Evolutionary conservation across 208 protist species (phyloP), one percentile per base, ranked within the genome.

Genomic region (Trypanosoma vivax): DNA sequence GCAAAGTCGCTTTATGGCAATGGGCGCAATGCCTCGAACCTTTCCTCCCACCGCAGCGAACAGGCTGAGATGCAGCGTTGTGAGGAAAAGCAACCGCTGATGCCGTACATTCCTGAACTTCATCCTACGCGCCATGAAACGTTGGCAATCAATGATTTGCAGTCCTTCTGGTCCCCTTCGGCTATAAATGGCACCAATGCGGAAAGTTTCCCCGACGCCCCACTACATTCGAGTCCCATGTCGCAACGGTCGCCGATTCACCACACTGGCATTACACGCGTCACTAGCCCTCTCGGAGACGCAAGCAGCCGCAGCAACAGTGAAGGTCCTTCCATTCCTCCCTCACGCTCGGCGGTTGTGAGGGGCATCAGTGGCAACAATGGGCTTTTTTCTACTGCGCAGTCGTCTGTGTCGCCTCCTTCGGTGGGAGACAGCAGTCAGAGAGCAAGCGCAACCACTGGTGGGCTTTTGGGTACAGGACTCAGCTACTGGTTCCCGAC

Each of bases 111-210:
- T 46, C 56, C 76, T 25, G 73, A 82, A 38, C 49, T 63, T 0
- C 35, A 49, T 13, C 47, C 76, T 21, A 79, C 67, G 35, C 72
- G 75, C 46, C 73, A 88, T 58, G 76, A 83, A 56, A 72, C 73
- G 13, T 60, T 88, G 25, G 67, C 73, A 30, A 88, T 88, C 54
- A 68, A 83, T 45, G 80, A 88, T 55, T 65, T 88, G 33, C 70
- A 70, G 33, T 74, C 60, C n/a, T 88, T 88, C 19, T 53, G 40
- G 40, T 29, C 39, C 19, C 40, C 41, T 30, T 47, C 63, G 18
- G 28, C 9, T 25, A 18, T 37, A 28, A 56, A 45, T 27, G 38
- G 46, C 19, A 33, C 23, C 16, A 30, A 14, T 3, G 18, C 37
- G 7, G n/a, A 29, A 23, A 42, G 27, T 35, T 18, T 18, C 38